These are phyloP conservation scores for Pleurotus djamor DNA, from an alignment of 768 basidiomycete species.

Conservation along the genomic window DNA sequence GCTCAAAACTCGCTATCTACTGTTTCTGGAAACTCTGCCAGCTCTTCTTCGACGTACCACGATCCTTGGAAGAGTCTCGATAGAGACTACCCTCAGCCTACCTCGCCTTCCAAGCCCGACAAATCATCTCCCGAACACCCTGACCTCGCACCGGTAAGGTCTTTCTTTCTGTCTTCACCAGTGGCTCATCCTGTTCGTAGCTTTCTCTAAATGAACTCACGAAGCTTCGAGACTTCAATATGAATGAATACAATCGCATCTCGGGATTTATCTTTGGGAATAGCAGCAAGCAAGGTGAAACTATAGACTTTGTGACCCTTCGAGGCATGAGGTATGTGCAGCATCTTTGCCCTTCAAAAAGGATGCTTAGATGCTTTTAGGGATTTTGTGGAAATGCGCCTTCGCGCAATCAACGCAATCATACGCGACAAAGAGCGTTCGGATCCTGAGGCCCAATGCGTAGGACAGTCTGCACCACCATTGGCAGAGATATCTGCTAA, in stretches of 20 bases:
- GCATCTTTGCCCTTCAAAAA: background rate
- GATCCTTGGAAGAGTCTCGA: constrained; percentile 24
- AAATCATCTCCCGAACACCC: constrained; percentile 12
- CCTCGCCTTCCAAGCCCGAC: background rate
- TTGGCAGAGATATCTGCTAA: too few species aligned
- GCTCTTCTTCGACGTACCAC: constrained; percentile 10
- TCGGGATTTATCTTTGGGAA: constrained; percentile 21
- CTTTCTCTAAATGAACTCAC: constrained; percentile 25
- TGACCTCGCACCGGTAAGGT: constrained; percentile 24
- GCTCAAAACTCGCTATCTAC: constrained; percentile 4
- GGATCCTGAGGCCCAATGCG: too few species aligned
- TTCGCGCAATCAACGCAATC: constrained; percentile 31
- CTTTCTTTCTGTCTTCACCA: background rate
- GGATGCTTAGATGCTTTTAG: constrained; percentile 18
- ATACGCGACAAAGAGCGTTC: too few species aligned
- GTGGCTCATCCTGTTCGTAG: constrained; percentile 15
- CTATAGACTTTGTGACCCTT: constrained; percentile 37
- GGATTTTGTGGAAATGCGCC: constrained; percentile 31
- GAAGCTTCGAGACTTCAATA: constrained; percentile 23
- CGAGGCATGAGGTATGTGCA: constrained; percentile 35
- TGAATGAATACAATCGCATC: constrained; percentile 20
- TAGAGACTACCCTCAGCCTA: constrained; percentile 18
- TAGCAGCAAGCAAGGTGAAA: constrained; percentile 16
- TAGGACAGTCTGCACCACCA: too few species aligned
- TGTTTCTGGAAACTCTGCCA: constrained; percentile 2